Conservation (phyloP, 371 early-diverging fungal species). For the Apophysomyces ossiformis region DNA sequence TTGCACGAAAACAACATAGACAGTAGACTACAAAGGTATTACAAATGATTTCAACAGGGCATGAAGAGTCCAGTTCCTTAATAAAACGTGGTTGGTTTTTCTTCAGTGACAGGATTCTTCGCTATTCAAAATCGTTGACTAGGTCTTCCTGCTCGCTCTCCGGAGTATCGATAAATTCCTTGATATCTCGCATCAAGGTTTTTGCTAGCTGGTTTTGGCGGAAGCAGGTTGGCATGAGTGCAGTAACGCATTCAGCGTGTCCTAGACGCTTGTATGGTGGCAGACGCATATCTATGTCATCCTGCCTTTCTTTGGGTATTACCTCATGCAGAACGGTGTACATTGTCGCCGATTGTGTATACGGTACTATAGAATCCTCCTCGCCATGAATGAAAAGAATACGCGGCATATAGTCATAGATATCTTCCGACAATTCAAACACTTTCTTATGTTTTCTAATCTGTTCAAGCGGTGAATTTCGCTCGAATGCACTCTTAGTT, state of each 20-base stretch:
- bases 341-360: conserved; percentile 47
- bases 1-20: conserved; percentile 1
- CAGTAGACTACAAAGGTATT: conserved; percentile 10
- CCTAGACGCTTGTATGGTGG: conserved; percentile 45
- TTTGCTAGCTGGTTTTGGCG: conserved; percentile 28
- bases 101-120: conserved; percentile 1
- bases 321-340: conserved; percentile 45
- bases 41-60: neutral
- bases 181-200: conserved; percentile 42
- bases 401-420: conserved; percentile 40
- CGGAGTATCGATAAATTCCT: conserved; percentile 45
- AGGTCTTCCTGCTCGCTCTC: neutral
- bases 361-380: conserved; percentile 43
- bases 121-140: conserved; percentile 13
- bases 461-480: conserved; percentile 46
- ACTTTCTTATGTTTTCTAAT: conserved; percentile 30
- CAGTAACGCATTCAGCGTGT: conserved; percentile 51
- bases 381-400: conserved; percentile 55
- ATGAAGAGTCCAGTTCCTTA: neutral
- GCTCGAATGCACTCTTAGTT: conserved; percentile 26
- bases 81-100: neutral
- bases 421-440: conserved; percentile 35
- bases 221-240: conserved; percentile 43
- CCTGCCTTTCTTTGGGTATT: conserved; percentile 36
- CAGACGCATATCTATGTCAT: conserved; percentile 51